Conservation (phyloP, 2,329 filamentous ascomycete species). For the Sclerotinia spermophila region DNA sequence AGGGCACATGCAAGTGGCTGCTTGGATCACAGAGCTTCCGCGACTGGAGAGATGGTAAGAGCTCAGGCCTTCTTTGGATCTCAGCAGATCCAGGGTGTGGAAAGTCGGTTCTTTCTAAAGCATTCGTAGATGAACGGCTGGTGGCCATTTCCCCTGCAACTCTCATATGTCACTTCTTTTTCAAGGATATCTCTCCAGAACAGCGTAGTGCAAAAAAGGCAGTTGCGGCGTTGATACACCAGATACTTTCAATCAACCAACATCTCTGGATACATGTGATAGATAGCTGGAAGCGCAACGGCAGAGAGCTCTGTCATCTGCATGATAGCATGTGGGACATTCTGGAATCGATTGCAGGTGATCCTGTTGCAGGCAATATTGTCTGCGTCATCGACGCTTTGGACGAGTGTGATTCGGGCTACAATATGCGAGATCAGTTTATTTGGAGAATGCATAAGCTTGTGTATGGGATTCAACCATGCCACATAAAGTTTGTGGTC, state of each 20-base stretch:
- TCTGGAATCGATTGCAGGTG: neutral
- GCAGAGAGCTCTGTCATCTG: neutral
- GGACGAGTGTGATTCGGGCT: slow-evolving; percentile 2
- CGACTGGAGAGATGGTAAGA: neutral
- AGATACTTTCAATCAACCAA: neutral
- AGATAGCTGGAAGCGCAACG: neutral
- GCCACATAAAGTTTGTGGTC: neutral
- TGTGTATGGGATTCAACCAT: neutral
- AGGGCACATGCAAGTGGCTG: neutral
- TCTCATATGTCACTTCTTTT: slow-evolving; percentile 3
- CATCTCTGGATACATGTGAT: neutral
- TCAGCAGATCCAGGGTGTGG: slow-evolving; percentile 11
- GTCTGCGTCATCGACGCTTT: slow-evolving; percentile 16
- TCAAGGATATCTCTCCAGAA: neutral
- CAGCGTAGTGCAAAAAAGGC: neutral
- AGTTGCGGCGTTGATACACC: slow-evolving; percentile 1
- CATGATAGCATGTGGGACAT: neutral
- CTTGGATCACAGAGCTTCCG: neutral
- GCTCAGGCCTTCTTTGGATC: neutral
- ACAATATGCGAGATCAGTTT: neutral
- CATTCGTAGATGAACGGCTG: neutral
- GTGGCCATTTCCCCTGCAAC: neutral
- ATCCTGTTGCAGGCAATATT: neutral
- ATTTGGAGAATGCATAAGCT: neutral
- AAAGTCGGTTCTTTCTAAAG: slow-evolving; percentile 5